Evolutionary conservation across 345 rosid species (phyloP).

Genomic region (Citrus cavaleriei): DNA sequence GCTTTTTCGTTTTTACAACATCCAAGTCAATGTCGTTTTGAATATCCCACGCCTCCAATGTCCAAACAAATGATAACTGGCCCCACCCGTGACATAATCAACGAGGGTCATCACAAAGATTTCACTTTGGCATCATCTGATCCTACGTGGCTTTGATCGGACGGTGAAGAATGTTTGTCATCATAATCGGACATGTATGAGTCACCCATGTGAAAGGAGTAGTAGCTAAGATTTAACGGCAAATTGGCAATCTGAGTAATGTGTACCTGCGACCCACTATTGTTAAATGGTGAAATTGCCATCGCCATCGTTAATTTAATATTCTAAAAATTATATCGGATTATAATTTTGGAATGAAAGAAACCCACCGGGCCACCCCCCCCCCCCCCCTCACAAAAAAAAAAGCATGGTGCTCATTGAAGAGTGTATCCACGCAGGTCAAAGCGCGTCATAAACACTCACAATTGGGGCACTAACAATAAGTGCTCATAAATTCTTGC

Average conservation of each 20-base stretch:
- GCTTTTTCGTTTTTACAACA: no score
- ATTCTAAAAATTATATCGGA: not conserved
- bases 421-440: not conserved
- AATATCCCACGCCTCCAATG: not conserved
- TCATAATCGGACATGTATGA: not conserved
- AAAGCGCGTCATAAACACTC: conserved; percentile 3
- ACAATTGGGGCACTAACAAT: no score
- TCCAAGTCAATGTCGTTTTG: not conserved
- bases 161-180: not conserved
- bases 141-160: not conserved
- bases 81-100: not conserved
- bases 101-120: not conserved
- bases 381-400: no score
- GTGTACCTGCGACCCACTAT: not conserved
- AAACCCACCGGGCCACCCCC: no score
- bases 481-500: no score
- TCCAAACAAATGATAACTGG: not conserved
- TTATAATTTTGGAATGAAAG: not conserved
- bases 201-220: not conserved
- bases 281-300: not conserved
- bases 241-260: not conserved
- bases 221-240: not conserved
- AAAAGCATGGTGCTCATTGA: not conserved
- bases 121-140: not conserved
- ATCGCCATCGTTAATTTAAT: not conserved